Evolutionary conservation across 2,329 filamentous ascomycete species (phyloP).

Genomic region (Cryphonectria carpinicola): DNA sequence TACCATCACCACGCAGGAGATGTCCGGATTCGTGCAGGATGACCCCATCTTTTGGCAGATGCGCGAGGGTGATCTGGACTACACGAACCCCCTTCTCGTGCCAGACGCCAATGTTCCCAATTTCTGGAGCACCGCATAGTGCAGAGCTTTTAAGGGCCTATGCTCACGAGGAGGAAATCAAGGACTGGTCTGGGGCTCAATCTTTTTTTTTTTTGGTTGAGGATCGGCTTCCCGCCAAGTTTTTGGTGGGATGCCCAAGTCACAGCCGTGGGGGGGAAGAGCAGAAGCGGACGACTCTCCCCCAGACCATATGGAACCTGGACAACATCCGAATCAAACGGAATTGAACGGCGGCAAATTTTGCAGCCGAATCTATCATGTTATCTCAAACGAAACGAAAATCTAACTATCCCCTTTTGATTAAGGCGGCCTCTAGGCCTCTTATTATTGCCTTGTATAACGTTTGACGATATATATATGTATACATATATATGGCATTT

Average conservation of each 20-base stretch:
- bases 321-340: not conserved
- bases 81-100: slow-evolving; percentile 15
- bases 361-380: not conserved
- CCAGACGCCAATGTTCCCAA: slow-evolving; percentile 22
- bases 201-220: not conserved
- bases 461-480: not conserved
- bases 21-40: slow-evolving; percentile 44
- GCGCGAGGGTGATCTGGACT: slow-evolving; percentile 37
- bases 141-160: not conserved
- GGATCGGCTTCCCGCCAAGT: not conserved
- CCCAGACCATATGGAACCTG: not conserved
- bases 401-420: not conserved
- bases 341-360: not conserved
- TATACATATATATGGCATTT: not conserved
- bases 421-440: not conserved
- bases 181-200: not conserved
- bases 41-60: slow-evolving; percentile 54
- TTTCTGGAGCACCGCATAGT: slow-evolving; percentile 22
- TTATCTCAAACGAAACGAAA: not conserved
- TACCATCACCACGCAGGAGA: slow-evolving; percentile 30
- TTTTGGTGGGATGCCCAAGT: not conserved
- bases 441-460: not conserved
- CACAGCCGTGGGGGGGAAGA: not conserved
- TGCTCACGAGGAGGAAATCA: not conserved
- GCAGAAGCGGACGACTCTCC: not conserved